Evolutionary conservation across 768 basidiomycete species (phyloP).

Genomic region (Tricholoma terreum): DNA sequence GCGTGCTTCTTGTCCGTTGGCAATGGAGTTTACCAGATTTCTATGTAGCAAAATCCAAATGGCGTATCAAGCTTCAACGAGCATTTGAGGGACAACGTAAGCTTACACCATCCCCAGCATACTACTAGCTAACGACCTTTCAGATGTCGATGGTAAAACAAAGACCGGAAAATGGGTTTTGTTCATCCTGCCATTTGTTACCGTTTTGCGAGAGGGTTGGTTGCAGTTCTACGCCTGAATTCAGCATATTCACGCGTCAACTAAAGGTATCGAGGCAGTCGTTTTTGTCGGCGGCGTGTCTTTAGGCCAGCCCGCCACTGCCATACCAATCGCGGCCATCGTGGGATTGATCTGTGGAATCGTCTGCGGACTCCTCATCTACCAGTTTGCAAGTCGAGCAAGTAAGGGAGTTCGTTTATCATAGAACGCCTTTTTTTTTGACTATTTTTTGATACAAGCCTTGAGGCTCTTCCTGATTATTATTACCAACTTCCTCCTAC

Average conservation of each 20-base stretch:
- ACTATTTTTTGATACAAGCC: constrained; percentile 36
- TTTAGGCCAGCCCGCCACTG: constrained; percentile 72
- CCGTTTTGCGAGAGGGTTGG: constrained; percentile 86
- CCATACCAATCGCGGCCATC: constrained; percentile 90
- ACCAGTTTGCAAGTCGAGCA: constrained; percentile 72
- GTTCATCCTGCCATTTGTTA: constrained; percentile 86
- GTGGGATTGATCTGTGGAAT: constrained; percentile 80
- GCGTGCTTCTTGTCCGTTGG: neutral
- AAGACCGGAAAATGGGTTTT: constrained; percentile 78
- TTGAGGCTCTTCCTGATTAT: constrained; percentile 84
- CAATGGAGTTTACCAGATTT: neutral
- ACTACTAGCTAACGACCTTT: neutral
- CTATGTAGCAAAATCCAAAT: constrained; percentile 75
- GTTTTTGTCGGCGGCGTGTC: constrained; percentile 94
- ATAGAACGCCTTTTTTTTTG: neutral
- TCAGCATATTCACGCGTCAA: neutral
- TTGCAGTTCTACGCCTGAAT: neutral
- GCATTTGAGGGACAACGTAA: constrained; percentile 66
- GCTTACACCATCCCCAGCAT: too few species aligned
- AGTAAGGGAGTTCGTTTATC: constrained; percentile 38
- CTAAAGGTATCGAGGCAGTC: constrained; percentile 77
- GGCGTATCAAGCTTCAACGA: constrained; percentile 82
- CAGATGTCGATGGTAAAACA: constrained; percentile 46
- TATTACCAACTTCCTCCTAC: constrained; percentile 89
- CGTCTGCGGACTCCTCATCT: constrained; percentile 71